Evolutionary conservation across 1,284 basidiomycete species (phyloP).

Genomic region (Melampsora americana): DNA sequence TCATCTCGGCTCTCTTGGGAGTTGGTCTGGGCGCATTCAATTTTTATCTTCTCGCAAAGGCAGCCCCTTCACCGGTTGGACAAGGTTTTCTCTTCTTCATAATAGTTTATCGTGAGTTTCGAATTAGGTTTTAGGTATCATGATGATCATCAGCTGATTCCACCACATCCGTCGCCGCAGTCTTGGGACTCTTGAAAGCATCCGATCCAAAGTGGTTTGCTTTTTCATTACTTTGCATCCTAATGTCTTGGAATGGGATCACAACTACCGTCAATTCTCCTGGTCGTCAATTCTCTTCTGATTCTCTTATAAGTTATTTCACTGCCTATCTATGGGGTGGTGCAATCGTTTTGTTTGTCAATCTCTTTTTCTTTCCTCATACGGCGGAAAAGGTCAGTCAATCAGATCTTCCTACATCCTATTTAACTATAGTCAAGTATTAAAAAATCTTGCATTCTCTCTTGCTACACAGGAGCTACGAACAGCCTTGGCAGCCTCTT

Average conservation of each 20-base stretch:
- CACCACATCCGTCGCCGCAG: slow-evolving; percentile 1
- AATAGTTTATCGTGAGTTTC: slow-evolving; percentile 50
- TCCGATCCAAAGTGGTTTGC: slow-evolving; percentile 51
- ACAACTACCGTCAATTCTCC: slow-evolving; percentile 45
- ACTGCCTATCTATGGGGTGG: slow-evolving; percentile 51
- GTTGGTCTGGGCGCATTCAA: slow-evolving; percentile 50
- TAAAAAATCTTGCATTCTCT: neutral
- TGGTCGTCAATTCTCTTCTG: slow-evolving; percentile 48
- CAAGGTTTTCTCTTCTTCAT: slow-evolving; percentile 54
- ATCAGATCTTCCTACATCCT: neutral
- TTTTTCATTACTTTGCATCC: slow-evolving; percentile 52
- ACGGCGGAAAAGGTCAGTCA: slow-evolving; percentile 49
- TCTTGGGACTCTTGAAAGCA: slow-evolving; percentile 50
- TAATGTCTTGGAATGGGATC: slow-evolving; percentile 54
- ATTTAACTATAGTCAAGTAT: neutral
- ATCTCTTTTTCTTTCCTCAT: slow-evolving; percentile 53
- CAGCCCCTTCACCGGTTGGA: slow-evolving; percentile 51
- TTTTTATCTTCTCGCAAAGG: slow-evolving; percentile 53
- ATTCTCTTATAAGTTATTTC: slow-evolving; percentile 52
- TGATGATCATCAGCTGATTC: slow-evolving; percentile 20
- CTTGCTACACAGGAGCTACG: slow-evolving; percentile 50
- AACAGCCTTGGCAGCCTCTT: slow-evolving; percentile 51
- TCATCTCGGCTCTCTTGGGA: slow-evolving; percentile 50
- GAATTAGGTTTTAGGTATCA: slow-evolving; percentile 25
- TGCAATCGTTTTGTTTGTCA: slow-evolving; percentile 54